A percentile compares a stretch with the other conserved stretches of the same genome.
Conservation (phyloP, 768 basidiomycete species). For the Suillus decipiens region DNA sequence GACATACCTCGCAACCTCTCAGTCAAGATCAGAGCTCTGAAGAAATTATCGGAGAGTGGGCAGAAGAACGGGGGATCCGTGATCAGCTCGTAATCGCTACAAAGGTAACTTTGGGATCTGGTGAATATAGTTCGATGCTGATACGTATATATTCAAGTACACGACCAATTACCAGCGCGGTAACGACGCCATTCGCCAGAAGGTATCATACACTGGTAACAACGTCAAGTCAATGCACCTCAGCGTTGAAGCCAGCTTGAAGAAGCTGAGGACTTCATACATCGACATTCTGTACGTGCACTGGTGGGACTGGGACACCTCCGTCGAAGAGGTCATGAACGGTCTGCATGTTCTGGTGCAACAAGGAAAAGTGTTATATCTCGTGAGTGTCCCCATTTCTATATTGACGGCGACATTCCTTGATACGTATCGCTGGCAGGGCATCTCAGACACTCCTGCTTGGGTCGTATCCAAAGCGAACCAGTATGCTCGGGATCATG, state of each 20-base stretch:
- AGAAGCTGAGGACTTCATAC: conserved; percentile 1
- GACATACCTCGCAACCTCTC: not conserved
- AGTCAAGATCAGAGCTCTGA: not conserved
- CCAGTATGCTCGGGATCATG: conserved; percentile 1
- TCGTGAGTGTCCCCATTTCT: not conserved
- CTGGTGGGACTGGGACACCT: not conserved
- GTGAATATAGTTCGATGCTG: not conserved
- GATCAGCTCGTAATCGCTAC: not conserved
- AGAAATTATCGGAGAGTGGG: not conserved
- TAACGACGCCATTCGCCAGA: not conserved
- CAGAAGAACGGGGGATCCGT: not conserved
- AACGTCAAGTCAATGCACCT: not conserved
- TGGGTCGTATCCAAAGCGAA: not conserved
- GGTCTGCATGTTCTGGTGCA: not conserved
- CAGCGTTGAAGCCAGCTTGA: not conserved
- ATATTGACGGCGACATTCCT: not conserved
- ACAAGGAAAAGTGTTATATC: not conserved
- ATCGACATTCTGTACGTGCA: not conserved
- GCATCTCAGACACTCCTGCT: not conserved
- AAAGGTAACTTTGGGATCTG: not conserved
- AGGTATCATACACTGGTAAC: not conserved
- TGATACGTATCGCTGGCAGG: not conserved
- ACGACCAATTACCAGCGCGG: conserved; percentile 2
- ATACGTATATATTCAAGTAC: not conserved
- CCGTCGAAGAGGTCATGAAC: not conserved